A percentile compares a stretch with the other conserved stretches of the same genome.
These are phyloP conservation scores for Potentilla sterilis DNA, from an alignment of 306 rosid species.

Conservation along the genomic window DNA sequence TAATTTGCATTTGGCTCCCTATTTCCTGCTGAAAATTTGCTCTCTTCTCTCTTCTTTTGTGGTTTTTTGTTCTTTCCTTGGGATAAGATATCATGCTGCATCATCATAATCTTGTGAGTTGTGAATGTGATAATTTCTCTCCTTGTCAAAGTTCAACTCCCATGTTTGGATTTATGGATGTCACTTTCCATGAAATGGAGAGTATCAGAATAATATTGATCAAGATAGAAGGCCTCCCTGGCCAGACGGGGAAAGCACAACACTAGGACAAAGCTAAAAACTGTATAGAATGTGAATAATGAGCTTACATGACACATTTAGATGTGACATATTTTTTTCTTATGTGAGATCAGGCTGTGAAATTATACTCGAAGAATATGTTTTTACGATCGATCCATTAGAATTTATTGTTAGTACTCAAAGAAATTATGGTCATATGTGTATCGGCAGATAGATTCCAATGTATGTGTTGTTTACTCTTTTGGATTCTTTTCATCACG, in stretches of 20 bases:
- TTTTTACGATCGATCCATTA: neutral
- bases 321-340: constrained; percentile 3
- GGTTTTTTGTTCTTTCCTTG: neutral
- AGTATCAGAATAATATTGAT: neutral
- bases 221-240: constrained; percentile 2
- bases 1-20: neutral
- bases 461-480: neutral
- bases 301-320: neutral
- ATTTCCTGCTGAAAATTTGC: neutral
- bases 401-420: neutral
- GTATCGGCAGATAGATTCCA: constrained; percentile 2
- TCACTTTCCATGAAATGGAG: neutral
- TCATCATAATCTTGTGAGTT: neutral
- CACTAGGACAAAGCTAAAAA: neutral
- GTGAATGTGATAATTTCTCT: constrained; percentile 7
- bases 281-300: neutral
- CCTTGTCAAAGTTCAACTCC: neutral
- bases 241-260: neutral
- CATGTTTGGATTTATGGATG: constrained; percentile 6
- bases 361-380: neutral
- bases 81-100: neutral
- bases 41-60: neutral
- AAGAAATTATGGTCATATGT: neutral
- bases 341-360: neutral
- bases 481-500: neutral